Base-by-base conservation (phyloP, 768 basidiomycete species). In the Naganishia friedmannii region DNA sequence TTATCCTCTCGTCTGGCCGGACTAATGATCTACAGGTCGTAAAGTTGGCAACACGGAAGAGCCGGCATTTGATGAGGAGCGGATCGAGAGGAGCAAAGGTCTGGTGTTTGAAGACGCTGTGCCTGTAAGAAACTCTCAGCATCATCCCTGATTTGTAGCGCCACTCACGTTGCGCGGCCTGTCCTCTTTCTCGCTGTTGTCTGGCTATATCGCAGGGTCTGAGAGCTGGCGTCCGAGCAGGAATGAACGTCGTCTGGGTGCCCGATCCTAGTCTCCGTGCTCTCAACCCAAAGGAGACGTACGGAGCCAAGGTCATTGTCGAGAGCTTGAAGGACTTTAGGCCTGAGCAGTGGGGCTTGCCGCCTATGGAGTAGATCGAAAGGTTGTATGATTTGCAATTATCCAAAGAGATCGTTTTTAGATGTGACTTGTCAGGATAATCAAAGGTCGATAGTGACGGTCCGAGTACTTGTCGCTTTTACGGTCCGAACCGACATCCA, bases 181-280 rank as follows among this genome's bases (percentile, higher is more conserved):
- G 0, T 51, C 17, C 71, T 66, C 9, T n/a, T 42, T 26, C 32
- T 17, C 54, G 70, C 34, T 21, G 29, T 32, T 42, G 46, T 37
- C 34, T 37, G 34, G 34, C 6, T 8, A 12, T 31, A 13, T 23
- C 15, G 13, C 46, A 77, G 74, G 79, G 79, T n/a, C 74, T 76
- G 17, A 73, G 74, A 54, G 78, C 78, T 5, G 79, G 79, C 29
- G 74, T 80, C 17, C 72, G 76, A 58, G 79, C 79, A 34, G 79
- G 79, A 17, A 80, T 80, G 79, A 76, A 76, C 63, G 79, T 80
- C 32, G 70, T 80, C 63, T 80, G 79, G 79, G 72, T 80, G 5
- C 79, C 79, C 0, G 79, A 79, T 66, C 46, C 68, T 19, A 67
- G 74, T 29, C 71, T 79, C 0, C 71, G 75, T 5, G 77, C 77